phyloP scores from a whole-genome alignment of 2,329 filamentous ascomycete genomes.

The Phoma sp. region DNA sequence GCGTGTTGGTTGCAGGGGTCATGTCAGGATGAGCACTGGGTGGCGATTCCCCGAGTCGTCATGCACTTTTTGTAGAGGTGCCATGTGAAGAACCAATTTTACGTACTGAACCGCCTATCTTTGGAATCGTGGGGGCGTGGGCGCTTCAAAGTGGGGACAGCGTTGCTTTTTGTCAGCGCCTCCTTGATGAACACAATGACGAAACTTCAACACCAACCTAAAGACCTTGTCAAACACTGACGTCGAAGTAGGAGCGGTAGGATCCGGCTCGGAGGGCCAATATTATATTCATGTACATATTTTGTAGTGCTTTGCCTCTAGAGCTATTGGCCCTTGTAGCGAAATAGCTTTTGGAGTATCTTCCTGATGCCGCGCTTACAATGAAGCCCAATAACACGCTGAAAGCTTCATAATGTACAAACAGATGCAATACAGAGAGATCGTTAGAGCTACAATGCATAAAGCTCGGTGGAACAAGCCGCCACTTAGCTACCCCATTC shows the following conservation, averaged over 20 bases:
- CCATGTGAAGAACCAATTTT: background rate
- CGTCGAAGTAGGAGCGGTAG: background rate
- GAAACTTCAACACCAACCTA: background rate
- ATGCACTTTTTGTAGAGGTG: background rate
- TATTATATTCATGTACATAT: background rate
- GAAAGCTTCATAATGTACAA: background rate
- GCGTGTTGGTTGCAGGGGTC: background rate
- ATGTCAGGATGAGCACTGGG: background rate
- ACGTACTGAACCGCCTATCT: conserved; percentile 2
- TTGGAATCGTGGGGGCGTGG: conserved; percentile 1
- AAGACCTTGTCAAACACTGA: background rate
- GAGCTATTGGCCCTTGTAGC: background rate
- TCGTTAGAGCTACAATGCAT: background rate
- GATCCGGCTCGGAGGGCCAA: background rate
- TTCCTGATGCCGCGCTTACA: background rate
- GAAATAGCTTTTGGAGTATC: background rate
- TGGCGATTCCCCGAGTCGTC: background rate
- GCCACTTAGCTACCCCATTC: background rate
- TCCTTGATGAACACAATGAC: conserved; percentile 5
- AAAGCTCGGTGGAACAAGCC: background rate
- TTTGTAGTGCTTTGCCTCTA: background rate
- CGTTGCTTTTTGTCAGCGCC: conserved; percentile 7
- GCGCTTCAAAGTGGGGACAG: conserved; percentile 1
- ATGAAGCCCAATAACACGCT: background rate
- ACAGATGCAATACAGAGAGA: background rate